Evolutionary conservation across 495 filamentous ascomycete species (phyloP), one percentile per base, ranked within the genome.

Genomic region (Glutinoglossum americanum): DNA sequence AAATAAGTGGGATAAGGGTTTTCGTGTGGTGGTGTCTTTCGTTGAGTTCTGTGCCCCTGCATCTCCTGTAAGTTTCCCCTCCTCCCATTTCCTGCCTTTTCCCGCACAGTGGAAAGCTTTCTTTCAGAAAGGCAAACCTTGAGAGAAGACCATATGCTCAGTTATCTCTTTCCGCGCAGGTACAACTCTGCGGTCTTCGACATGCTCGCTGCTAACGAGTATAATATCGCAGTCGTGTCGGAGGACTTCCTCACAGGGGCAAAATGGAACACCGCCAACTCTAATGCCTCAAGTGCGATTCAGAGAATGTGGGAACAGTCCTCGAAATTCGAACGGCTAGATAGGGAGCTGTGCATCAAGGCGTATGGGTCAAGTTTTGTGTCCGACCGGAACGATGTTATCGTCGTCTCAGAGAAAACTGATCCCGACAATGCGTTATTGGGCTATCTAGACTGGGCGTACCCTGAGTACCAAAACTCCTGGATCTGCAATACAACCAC

Each of bases 131-230:
- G 17, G 2, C n/a, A 17, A 27, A 13, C 2, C 5, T 2, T 7
- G 17, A 9, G 2, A 7, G 8, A 5, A 15, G 7, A n/a, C 17
- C 21, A 53, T 1, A 53, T 9, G n/a, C n/a, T n/a, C n/a, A n/a
- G n/a, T n/a, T n/a, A n/a, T 53, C 11, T 4, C 17, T 32, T 21
- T 2, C 37, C 49, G 2, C 28, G 4, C 28, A 62, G 64, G 19
- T 67, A 66, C 54, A 69, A 68, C 48, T 65, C 62, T 5, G 61
- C 61, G 33, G 51, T 71, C 6, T 60, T 64, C 32, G 60, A 62
- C 26, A 62, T 60, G 39, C 56, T 70, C 27, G 61, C 63, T 47
- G 64, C 68, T 10, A 69, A 72, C 28, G 64, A 71, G 32, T 76
- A 73, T 56, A 59, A 64, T 39, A 32, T 70, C n/a, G 67, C 65